Conservation (phyloP, 768 basidiomycete species). For the Hebeloma cylindrosporum region DNA sequence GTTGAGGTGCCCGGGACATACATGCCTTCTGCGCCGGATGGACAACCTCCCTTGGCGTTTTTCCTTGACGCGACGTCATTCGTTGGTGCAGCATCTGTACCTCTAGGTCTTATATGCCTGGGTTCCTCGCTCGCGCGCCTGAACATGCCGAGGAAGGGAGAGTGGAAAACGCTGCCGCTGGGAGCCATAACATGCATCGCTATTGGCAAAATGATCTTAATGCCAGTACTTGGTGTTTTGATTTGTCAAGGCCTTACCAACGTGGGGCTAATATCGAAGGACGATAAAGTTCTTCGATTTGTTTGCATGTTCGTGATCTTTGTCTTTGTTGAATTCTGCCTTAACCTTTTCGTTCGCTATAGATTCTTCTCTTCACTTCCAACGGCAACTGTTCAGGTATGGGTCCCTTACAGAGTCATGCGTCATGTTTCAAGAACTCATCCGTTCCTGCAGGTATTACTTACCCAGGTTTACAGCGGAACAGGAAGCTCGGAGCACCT, state of each 20-base stretch:
- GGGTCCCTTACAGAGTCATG: not conserved
- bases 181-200: slow-evolving; percentile 57
- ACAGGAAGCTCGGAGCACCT: slow-evolving; percentile 64
- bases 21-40: slow-evolving; percentile 60
- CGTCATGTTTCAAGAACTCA: not conserved
- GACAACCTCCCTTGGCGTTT: slow-evolving; percentile 64
- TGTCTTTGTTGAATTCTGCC: not conserved
- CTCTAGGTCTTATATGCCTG: slow-evolving; percentile 59
- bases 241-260: slow-evolving; percentile 52
- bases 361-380: slow-evolving; percentile 64
- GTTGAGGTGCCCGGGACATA: slow-evolving; percentile 41
- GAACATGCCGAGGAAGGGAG: slow-evolving; percentile 42
- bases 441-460: slow-evolving; percentile 43
- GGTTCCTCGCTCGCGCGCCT: slow-evolving; percentile 64
- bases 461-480: slow-evolving; percentile 67
- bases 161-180: slow-evolving; percentile 44
- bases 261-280: slow-evolving; percentile 43
- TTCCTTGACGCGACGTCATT: slow-evolving; percentile 57
- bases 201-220: slow-evolving; percentile 51
- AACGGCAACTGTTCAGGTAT: slow-evolving; percentile 58
- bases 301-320: slow-evolving; percentile 67
- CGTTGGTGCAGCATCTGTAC: slow-evolving; percentile 62
- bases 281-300: slow-evolving; percentile 62
- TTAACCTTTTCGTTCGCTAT: not conserved
- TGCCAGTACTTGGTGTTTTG: slow-evolving; percentile 61